Base-by-base conservation (phyloP, 1,284 basidiomycete species). In the Heimioporus punctisporus region DNA sequence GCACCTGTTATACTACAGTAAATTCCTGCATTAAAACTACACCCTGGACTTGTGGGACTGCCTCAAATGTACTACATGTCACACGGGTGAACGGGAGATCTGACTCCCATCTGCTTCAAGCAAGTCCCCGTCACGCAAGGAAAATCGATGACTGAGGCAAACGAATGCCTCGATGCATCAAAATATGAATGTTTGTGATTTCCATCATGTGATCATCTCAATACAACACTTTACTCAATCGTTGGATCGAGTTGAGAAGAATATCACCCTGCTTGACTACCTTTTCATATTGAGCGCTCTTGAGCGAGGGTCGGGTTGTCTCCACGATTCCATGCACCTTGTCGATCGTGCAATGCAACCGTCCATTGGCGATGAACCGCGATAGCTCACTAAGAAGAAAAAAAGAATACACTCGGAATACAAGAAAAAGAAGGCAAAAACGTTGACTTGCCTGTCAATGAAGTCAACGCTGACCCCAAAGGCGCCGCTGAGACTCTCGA, bases 241-340 rank as follows among this genome's bases (percentile, higher is more conserved):
- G 74, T 66, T 90, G 88, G 60, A 92, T 80, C 55, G 84, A 82
- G 65, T 89, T 96, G 53, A 98, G 75, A 55, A 98, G 73, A n/a
- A 93, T 74, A 72, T 98, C 96, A 4, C 93, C 92, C 71, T 93
- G 88, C 73, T 90, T 88, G 62, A 95, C 80, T 64, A 98, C 90
- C 50, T 90, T 88, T 66, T 95, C 93, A 69, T 98, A 98, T 66
- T 95, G 89, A 44, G 89, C 87, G 55, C 90, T 93, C 82, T 98
- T 97, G 30, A 86, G 72, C 8, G 86, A 84, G 15, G 94, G 90
- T 55, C 95, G 80, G 52, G 93, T 95, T n/a, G 96, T 98, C 74
- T 96, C 93, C 14, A 98, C 95, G 28, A 98, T 84, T 0, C 95
- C 94, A 56, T 91, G 82, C 30, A 98, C 97, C 69, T 95, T 95